A percentile compares a stretch with the other conserved stretches of the same genome.
These are phyloP conservation scores for Citrus sinensis DNA, from an alignment of 345 rosid species.

Conservation along the genomic window DNA sequence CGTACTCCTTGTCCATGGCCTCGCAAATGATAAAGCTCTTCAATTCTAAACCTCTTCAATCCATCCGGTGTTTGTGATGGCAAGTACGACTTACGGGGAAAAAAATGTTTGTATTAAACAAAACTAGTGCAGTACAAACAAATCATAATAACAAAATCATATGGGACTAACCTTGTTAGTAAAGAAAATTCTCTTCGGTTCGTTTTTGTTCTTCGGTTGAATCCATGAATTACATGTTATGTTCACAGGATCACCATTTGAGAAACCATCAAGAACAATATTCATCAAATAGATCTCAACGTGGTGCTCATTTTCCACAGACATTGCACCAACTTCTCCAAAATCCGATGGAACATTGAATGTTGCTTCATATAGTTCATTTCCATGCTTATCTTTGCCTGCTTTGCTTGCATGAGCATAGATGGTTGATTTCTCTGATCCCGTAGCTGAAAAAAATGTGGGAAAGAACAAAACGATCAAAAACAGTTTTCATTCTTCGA, in stretches of 20 bases:
- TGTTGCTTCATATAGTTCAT: conserved; percentile 49
- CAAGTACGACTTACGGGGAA: conserved; percentile 23
- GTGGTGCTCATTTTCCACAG: conserved; percentile 68
- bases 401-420: conserved; percentile 44
- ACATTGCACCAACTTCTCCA: conserved; percentile 62
- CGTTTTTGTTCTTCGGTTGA: conserved; percentile 41
- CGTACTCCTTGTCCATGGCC: conserved; percentile 42
- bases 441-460: conserved; percentile 30
- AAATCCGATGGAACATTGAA: conserved; percentile 47
- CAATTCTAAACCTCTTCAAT: conserved; percentile 27
- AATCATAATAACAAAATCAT: not conserved
- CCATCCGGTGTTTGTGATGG: conserved; percentile 39
- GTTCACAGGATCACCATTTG: conserved; percentile 34
- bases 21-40: conserved; percentile 26
- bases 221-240: conserved; percentile 65
- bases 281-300: conserved; percentile 54
- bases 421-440: conserved; percentile 42
- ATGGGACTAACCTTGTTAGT: conserved; percentile 34
- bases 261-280: conserved; percentile 44
- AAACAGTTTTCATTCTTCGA: not conserved
- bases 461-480: not conserved
- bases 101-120: not conserved
- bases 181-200: conserved; percentile 60
- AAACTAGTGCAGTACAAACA: not conserved
- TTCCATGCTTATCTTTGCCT: conserved; percentile 13